phyloP scores from a whole-genome alignment of 768 basidiomycete genomes.

The Chiua virens region DNA sequence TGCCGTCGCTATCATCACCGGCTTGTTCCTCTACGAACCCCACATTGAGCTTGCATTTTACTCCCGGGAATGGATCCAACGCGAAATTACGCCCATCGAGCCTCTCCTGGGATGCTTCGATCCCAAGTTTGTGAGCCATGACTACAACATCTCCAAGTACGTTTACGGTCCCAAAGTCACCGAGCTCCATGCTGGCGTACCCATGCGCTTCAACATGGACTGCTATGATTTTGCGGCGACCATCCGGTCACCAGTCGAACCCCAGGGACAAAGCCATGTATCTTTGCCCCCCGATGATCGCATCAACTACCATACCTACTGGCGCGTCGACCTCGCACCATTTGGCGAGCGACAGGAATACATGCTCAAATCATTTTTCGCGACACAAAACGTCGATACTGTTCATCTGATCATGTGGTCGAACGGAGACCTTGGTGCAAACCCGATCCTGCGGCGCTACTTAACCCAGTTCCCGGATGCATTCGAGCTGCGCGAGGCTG shows the following conservation, averaged over 20 bases:
- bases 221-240: conserved; percentile 94
- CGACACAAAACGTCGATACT: conserved; percentile 72
- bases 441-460: conserved; percentile 62
- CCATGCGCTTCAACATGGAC: conserved; percentile 77
- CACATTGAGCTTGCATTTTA: conserved; percentile 87
- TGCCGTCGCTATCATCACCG: conserved; percentile 42
- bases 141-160: conserved; percentile 66
- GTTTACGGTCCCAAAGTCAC: conserved; percentile 64
- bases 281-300: conserved; percentile 39
- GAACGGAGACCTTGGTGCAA: conserved; percentile 67
- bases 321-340: conserved; percentile 84
- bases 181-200: conserved; percentile 78
- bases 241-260: conserved; percentile 42
- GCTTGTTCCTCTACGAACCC: conserved; percentile 67
- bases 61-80: conserved; percentile 68
- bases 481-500: conserved; percentile 68
- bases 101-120: conserved; percentile 79
- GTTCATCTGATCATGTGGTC: conserved; percentile 87
- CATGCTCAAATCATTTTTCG: conserved; percentile 92
- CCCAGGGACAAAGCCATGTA: not conserved
- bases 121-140: conserved; percentile 52
- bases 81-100: conserved; percentile 64
- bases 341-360: conserved; percentile 84
- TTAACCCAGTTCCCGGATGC: conserved; percentile 61
- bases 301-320: conserved; percentile 87